Evolutionary conservation across 345 rosid genomes (phyloP).

Genomic region (Anacardium occidentale): DNA sequence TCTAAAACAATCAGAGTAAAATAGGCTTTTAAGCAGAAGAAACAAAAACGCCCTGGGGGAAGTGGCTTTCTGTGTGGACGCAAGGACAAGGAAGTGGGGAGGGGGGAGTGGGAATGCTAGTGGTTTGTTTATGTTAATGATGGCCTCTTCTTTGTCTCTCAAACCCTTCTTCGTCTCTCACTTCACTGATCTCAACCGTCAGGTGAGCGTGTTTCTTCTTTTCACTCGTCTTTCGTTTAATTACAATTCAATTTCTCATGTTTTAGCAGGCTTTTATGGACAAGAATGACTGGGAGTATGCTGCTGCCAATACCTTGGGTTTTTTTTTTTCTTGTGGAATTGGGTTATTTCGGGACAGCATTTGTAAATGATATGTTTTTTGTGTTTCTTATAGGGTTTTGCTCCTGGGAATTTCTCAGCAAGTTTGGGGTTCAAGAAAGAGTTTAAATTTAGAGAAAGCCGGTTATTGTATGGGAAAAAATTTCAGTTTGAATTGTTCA

Average conservation of each 20-base stretch:
- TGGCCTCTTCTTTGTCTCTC: slow-evolving; percentile 38
- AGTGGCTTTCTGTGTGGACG: background rate
- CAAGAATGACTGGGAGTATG: background rate
- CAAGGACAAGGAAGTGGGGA: background rate
- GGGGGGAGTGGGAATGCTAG: background rate
- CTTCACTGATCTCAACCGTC: slow-evolving; percentile 24
- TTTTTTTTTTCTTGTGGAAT: no score
- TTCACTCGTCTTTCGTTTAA: no score
- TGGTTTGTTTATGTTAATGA: background rate
- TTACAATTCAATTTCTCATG: no score
- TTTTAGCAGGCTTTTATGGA: background rate
- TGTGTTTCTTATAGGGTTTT: slow-evolving; percentile 35
- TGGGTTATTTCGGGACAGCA: no score
- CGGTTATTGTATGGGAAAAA: slow-evolving; percentile 18
- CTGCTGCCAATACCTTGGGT: no score
- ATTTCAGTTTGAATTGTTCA: slow-evolving; percentile 44
- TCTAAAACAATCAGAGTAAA: no score
- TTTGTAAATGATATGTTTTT: background rate
- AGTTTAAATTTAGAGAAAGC: slow-evolving; percentile 20
- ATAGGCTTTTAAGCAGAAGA: no score
- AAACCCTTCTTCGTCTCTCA: slow-evolving; percentile 27
- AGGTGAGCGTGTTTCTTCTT: background rate
- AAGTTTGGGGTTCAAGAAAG: slow-evolving; percentile 25
- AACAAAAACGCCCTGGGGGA: no score
- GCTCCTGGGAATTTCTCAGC: slow-evolving; percentile 12